Base-by-base conservation (phyloP, 495 filamentous ascomycete species). In the Trichoderma gamsii region DNA sequence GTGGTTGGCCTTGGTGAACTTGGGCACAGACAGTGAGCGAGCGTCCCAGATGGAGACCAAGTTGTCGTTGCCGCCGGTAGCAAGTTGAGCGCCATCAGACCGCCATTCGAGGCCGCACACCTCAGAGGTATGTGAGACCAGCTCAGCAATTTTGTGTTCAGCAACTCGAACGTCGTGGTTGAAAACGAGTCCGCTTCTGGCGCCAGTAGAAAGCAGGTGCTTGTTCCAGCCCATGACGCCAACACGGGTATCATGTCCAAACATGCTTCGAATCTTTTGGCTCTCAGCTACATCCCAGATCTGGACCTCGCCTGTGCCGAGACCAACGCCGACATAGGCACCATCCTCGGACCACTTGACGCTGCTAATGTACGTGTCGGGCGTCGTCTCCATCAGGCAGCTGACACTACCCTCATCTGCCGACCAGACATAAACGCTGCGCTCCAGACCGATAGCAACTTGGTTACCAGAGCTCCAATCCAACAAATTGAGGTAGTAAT, bases 1-100 rank as follows among this genome's bases (percentile, higher is more conserved):
- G 82, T 99, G 95, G 86, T 97, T 98, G 67, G 93, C 97, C 89
- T 99, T 99, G 74, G 92, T 92, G 84, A 97, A 97, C 79, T 99
- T 98, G 75, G 95, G 95, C 4, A 93, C 92, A 35, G 85, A 86
- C 67, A 98, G 83, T 1, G 92, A 94, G 16, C 96, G 91, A 56
- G 96, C 93, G 78, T 99, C 95, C 95, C 95, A 99, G 80, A 99
- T 98, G 71, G 90, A 96, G 73, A 98, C 95, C 41, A 98, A 83
- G 83, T 98, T 99, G 80, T 99, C 95, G 73, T 99, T 99, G 73
- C 92, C 95, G 73, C 96, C 95, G 9, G 94, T 97, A 15, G 95
- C 95, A 51, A 99, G 89, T 82, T 97, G 95, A 23, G 95, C 90
- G 70, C 95, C 95, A 73, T 99, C 95, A 6, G 93, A 87, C 68